These are phyloP conservation scores for Avena insularis DNA, from an alignment of 176 grass and related monocot genomes.

Conservation along the genomic window DNA sequence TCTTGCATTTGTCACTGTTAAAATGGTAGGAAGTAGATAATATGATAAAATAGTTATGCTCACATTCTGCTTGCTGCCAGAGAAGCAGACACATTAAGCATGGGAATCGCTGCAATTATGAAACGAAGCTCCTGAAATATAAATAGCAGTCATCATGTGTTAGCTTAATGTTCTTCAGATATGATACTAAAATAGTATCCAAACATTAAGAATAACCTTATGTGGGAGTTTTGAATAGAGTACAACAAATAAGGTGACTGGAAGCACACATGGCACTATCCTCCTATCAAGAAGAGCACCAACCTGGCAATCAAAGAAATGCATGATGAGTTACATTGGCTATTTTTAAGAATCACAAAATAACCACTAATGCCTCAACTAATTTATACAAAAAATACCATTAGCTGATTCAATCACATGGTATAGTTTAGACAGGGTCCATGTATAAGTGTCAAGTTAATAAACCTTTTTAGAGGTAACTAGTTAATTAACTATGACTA, in stretches of 20 bases:
- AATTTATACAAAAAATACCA: background rate
- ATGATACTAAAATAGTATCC: constrained; percentile 7
- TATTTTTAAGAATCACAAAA: constrained; percentile 23
- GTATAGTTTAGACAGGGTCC: background rate
- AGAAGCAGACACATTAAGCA: constrained; percentile 90
- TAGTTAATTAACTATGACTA: background rate
- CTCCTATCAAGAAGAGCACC: constrained; percentile 87
- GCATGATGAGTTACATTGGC: background rate
- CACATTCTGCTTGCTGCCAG: constrained; percentile 91
- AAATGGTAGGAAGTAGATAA: constrained; percentile 28
- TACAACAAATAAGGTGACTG: constrained; percentile 87
- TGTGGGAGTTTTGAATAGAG: constrained; percentile 99
- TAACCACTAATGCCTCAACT: constrained; percentile 9
- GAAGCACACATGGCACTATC: constrained; percentile 74
- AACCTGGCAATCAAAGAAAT: constrained; percentile 64
- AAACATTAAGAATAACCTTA: constrained; percentile 65
- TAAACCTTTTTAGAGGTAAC: background rate
- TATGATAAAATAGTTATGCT: constrained; percentile 31
- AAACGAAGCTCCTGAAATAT: constrained; percentile 89
- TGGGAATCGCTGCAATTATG: constrained; percentile 81
- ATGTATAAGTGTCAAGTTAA: background rate
- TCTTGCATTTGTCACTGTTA: constrained; percentile 34
- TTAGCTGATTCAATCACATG: constrained; percentile 8
- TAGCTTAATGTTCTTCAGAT: background rate
- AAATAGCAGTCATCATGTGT: constrained; percentile 21